Conservation (phyloP, 2,329 filamentous ascomycete genomes). For the Dothidotthia symphoricarpi region DNA sequence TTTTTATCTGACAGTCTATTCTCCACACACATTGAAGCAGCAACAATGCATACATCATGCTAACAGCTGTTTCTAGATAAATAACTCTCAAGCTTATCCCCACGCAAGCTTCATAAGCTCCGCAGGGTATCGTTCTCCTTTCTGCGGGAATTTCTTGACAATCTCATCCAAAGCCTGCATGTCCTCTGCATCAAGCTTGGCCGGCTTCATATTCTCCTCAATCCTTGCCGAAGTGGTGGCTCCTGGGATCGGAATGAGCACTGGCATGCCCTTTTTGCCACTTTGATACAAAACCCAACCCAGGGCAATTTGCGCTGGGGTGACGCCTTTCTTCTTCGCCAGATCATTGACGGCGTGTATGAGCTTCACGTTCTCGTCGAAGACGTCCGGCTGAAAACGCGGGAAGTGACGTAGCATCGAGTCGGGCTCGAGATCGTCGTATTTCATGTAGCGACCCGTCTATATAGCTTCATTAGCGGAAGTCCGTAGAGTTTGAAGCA, state of each 20-base stretch:
- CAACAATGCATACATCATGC: slow-evolving; percentile 3
- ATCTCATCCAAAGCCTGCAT: slow-evolving; percentile 54
- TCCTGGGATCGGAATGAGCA: slow-evolving; percentile 66
- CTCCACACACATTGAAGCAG: too few species aligned
- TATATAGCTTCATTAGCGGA: slow-evolving; percentile 31
- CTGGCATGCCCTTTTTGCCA: slow-evolving; percentile 53
- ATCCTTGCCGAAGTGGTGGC: slow-evolving; percentile 58
- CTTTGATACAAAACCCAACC: slow-evolving; percentile 59
- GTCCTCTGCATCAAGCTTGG: slow-evolving; percentile 48
- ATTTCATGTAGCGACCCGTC: slow-evolving; percentile 45
- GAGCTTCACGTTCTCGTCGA: slow-evolving; percentile 65
- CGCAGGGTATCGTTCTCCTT: slow-evolving; percentile 44
- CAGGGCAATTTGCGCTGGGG: slow-evolving; percentile 64
- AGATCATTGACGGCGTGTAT: slow-evolving; percentile 58
- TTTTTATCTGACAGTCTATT: slow-evolving; percentile 46
- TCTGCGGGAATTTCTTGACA: slow-evolving; percentile 47
- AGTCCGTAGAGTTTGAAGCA: neutral
- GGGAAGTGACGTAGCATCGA: slow-evolving; percentile 53
- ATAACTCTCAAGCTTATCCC: neutral
- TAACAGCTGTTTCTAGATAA: slow-evolving; percentile 9
- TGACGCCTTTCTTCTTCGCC: slow-evolving; percentile 59
- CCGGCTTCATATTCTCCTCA: slow-evolving; percentile 62
- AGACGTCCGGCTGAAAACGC: slow-evolving; percentile 63
- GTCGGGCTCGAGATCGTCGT: slow-evolving; percentile 59
- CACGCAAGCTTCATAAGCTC: slow-evolving; percentile 7